phyloP scores from a whole-genome alignment of 176 grass and related monocot species.

The Eremochloa ophiuroides region DNA sequence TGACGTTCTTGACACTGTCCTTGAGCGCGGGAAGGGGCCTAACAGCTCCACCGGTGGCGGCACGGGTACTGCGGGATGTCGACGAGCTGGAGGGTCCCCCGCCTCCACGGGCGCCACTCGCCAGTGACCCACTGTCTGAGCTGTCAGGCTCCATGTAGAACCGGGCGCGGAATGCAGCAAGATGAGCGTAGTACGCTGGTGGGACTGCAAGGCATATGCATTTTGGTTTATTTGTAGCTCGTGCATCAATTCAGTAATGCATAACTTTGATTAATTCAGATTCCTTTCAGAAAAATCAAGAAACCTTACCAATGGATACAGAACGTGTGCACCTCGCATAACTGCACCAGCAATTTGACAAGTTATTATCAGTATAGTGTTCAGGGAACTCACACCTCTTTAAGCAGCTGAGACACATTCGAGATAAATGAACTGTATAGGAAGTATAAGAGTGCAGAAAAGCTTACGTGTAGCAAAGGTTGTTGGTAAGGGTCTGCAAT shows the following conservation, averaged over 20 bases:
- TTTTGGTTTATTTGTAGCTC: neutral
- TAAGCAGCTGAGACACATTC: neutral
- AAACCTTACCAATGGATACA: conserved; percentile 71
- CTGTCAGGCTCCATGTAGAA: conserved; percentile 83
- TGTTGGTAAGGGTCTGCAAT: conserved; percentile 82
- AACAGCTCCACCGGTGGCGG: conserved; percentile 32
- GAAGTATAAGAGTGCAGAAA: neutral
- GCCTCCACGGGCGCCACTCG: conserved; percentile 30
- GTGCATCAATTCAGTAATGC: neutral
- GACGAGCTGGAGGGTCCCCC: conserved; percentile 14
- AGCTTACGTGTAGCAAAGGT: conserved; percentile 91
- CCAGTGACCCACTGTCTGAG: conserved; percentile 55
- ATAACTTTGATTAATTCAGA: neutral
- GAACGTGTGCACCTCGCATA: conserved; percentile 89
- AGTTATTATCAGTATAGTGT: neutral
- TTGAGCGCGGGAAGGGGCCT: conserved; percentile 75
- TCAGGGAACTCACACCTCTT: neutral
- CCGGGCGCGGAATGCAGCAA: conserved; percentile 78
- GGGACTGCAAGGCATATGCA: conserved; percentile 44
- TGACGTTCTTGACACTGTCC: conserved; percentile 84
- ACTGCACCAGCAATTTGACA: conserved; percentile 29
- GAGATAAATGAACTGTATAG: neutral
- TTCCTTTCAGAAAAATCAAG: neutral
- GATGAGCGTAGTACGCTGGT: conserved; percentile 82
- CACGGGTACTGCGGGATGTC: conserved; percentile 29